These are phyloP conservation scores for Fulvia fulva DNA, from an alignment of 2,329 filamentous ascomycete species.

Conservation along the genomic window DNA sequence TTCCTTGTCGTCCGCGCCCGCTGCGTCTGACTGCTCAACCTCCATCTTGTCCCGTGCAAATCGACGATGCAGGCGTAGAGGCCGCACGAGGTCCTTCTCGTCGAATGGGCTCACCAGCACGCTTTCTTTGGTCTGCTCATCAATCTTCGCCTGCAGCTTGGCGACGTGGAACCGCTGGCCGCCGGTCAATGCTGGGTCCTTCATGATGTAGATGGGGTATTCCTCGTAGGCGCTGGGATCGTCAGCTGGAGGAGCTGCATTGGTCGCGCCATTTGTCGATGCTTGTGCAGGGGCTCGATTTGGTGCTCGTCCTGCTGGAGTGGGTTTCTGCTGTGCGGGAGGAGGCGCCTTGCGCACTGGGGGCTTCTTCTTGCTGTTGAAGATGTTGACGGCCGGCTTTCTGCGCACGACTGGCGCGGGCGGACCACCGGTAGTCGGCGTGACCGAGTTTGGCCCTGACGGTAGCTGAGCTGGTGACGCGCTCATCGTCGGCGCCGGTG, in stretches of 20 bases:
- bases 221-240: slow-evolving; percentile 39
- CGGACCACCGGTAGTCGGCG: slow-evolving; percentile 38
- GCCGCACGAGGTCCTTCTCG: slow-evolving; percentile 77
- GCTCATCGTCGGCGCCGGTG: slow-evolving; percentile 26
- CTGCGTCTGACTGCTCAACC: slow-evolving; percentile 27
- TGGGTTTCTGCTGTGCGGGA: slow-evolving; percentile 10
- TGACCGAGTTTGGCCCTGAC: slow-evolving; percentile 30
- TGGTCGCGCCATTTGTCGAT: background rate
- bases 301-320: slow-evolving; percentile 7
- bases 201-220: slow-evolving; percentile 75
- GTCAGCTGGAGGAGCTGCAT: slow-evolving; percentile 11
- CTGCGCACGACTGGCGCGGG: slow-evolving; percentile 32
- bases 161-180: slow-evolving; percentile 84
- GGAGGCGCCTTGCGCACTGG: slow-evolving; percentile 26
- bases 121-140: slow-evolving; percentile 23
- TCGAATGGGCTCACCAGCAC: slow-evolving; percentile 61
- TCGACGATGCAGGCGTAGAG: slow-evolving; percentile 82
- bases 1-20: slow-evolving; percentile 60
- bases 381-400: slow-evolving; percentile 34
- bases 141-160: slow-evolving; percentile 62
- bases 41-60: slow-evolving; percentile 66
- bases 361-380: slow-evolving; percentile 34
- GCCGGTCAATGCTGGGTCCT: slow-evolving; percentile 67
- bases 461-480: slow-evolving; percentile 33
- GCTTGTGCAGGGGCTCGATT: slow-evolving; percentile 6